phyloP scores from a whole-genome alignment of 225 moss, liverwort and hornwort species.

The Asterella californica region DNA sequence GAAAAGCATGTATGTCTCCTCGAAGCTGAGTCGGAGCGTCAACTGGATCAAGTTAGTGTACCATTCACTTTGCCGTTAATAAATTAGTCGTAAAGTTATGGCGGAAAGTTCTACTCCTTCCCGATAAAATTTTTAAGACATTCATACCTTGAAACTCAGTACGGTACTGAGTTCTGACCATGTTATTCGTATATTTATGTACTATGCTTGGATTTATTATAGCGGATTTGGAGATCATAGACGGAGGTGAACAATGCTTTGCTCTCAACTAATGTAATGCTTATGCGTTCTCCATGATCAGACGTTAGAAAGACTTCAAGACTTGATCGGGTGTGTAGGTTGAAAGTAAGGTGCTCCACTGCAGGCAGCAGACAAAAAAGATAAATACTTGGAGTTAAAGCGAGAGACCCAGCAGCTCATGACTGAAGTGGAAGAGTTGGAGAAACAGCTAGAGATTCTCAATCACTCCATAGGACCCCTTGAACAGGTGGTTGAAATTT shows the following conservation, averaged over 20 bases:
- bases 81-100: neutral
- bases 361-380: slow-evolving; percentile 49
- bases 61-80: neutral
- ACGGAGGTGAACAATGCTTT: neutral
- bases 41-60: slow-evolving; percentile 31
- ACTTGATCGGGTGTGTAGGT: slow-evolving; percentile 2
- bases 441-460: slow-evolving; percentile 37
- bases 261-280: neutral
- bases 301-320: neutral
- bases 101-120: neutral
- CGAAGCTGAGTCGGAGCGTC: slow-evolving; percentile 44
- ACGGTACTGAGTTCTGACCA: neutral
- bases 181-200: neutral
- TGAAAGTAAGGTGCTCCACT: slow-evolving; percentile 17
- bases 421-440: slow-evolving; percentile 43
- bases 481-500: slow-evolving; percentile 43
- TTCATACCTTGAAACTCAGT: neutral
- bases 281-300: neutral
- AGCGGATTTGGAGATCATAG: neutral
- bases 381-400: slow-evolving; percentile 30
- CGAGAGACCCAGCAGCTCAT: slow-evolving; percentile 36
- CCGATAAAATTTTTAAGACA: neutral
- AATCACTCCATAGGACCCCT: slow-evolving; percentile 19
- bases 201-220: neutral
- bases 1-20: slow-evolving; percentile 36